Evolutionary conservation across 129 eudicot species (phyloP).

Genomic region (Saposhnikovia divaricata): DNA sequence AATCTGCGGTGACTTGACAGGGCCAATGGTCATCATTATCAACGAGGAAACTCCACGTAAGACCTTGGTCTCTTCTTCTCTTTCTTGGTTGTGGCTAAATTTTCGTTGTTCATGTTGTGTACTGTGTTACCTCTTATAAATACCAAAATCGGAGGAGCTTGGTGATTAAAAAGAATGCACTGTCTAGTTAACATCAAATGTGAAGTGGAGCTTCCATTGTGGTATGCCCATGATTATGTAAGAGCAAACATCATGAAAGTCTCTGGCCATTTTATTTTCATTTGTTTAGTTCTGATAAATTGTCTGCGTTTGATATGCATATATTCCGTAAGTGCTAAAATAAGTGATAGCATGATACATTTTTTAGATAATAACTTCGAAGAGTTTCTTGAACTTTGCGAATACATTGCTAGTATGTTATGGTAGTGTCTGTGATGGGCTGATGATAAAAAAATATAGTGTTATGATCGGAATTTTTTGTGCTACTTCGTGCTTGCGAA

Average conservation of each 20-base stretch:
- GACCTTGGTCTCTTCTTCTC: constrained; percentile 14
- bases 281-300: not conserved
- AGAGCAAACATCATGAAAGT: not conserved
- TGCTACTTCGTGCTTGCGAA: not conserved
- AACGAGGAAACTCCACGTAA: constrained; percentile 99
- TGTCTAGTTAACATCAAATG: not conserved
- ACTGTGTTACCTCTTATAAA: not conserved
- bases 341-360: no score
- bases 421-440: not conserved
- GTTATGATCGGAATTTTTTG: not conserved
- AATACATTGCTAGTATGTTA: not conserved
- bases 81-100: not conserved
- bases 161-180: not conserved
- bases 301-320: not conserved
- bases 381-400: no score
- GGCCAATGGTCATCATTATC: constrained; percentile 93
- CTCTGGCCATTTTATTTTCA: not conserved
- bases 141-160: not conserved
- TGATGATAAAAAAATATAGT: no score
- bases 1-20: constrained; percentile 66
- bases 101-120: not conserved
- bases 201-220: not conserved
- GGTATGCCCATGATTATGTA: not conserved
- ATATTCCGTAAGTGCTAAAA: no score
- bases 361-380: no score